Base-by-base conservation (phyloP, 805 yeast genomes). In the Danielia reshetovae region DNA sequence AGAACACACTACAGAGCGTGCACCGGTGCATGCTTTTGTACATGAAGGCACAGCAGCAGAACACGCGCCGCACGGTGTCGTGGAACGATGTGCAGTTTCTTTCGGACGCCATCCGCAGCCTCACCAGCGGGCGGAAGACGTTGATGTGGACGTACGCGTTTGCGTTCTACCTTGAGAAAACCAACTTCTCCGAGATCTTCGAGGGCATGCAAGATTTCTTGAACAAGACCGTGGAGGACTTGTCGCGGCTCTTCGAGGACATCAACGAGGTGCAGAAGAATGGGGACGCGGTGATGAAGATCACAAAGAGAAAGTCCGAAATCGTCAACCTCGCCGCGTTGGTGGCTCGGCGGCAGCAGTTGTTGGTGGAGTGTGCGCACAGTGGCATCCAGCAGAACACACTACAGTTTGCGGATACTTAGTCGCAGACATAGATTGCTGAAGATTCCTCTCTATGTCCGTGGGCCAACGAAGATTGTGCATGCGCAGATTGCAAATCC, bases 111-210 rank as follows among this genome's bases (percentile, higher is more conserved):
- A 79, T 85, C 26, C 70, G 72, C 30, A 72, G 74, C 2, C 60
- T 90, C 36, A 65, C 79, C 19, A 72, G 70, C 38, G 85, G 95
- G 6, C 68, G 97, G 39, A 76, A 78, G 27, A 76, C 86, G 1
- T 65, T 93, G 34, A 85, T 87, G 64, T 93, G 97, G 97, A 78
- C 96, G 0, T 89, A 85, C 59, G 88, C 86, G 2, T 74, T 87
- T 47, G 79, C 86, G 9, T 90, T 63, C 51, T 85, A 79, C 54
- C 64, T 87, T 22, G 70, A 68, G 25, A 56, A 62, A 19, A 70
- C 73, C 33, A 70, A 78, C 38, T 72, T 72, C 36, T 74, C 81
- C 7, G 67, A 70, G 24, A 72, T 85, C 5, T 76, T 87, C 48
- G 94, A 86, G 49, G 76, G 73, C 38, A 79, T 79, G 50, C 94